Evolutionary conservation across 108 stramenopile genomes (phyloP), one percentile per base, ranked within the genome.

Genomic region (Cylindrotheca closterium): DNA sequence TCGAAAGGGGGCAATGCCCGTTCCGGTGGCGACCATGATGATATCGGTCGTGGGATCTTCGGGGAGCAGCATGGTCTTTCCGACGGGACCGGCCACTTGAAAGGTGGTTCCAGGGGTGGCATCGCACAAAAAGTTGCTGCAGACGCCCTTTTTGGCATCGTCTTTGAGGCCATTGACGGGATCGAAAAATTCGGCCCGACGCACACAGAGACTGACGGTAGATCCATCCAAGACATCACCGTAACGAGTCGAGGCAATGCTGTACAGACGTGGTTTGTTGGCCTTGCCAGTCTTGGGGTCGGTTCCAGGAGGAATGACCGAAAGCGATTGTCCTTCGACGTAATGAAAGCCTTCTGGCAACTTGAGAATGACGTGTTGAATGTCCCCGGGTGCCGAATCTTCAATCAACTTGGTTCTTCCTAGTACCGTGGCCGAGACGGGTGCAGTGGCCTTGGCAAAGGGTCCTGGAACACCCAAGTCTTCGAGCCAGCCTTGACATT

Each of bases 1-100:
- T 42, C 93, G 87, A 67, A 89, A 94, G 47, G 93, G 93, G 0
- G 93, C 93, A 74, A 94, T 88, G 10, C 93, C 93, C 4, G 93
- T 94, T 2, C 93, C 93, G 10, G 93, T 94, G 3, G 89, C 93
- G 37, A 94, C 87, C 90, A 94, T 90, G 70, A 94, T 91, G 26
- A 94, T 65, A 58, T 91, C 89, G 54, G 63, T 78, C 28, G 56
- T 66, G 18, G 85, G 78, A 74, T 86, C 79, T 18, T 82, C 53
- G 3, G 93, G 93, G 10, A 94, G 55, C n/a, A 90, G 58, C 93
- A 94, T 91, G 18, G 89, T 89, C 70, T 94, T 94, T 4, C 93
- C 93, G 27, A 90, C 85, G 4, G 93, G 88, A 31, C 93, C 93
- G 3, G 93, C 89, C 15, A 94, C 88, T 15, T 55, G 26, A 27